These are phyloP conservation scores for Dryas integrifolia DNA, from an alignment of 331 rosid species.

Conservation along the genomic window DNA sequence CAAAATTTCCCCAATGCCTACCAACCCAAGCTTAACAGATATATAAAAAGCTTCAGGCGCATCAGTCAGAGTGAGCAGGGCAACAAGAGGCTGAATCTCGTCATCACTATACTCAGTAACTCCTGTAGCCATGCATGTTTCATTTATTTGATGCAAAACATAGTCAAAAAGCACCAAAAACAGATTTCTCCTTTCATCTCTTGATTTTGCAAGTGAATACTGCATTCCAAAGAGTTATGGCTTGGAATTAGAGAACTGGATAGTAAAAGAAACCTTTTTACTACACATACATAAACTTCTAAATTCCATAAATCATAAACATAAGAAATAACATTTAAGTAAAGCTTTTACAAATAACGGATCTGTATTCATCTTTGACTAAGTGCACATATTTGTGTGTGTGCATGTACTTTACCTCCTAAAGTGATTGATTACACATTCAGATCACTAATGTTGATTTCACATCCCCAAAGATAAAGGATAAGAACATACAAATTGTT, in stretches of 20 bases:
- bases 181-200: slow-evolving; percentile 87
- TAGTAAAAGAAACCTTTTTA: slow-evolving; percentile 1
- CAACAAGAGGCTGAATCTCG: slow-evolving; percentile 91
- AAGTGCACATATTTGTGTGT: not conserved
- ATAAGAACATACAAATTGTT: slow-evolving; percentile 6
- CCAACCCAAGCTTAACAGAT: slow-evolving; percentile 90
- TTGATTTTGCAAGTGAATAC: slow-evolving; percentile 85
- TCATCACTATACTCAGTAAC: slow-evolving; percentile 72
- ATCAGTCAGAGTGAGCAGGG: slow-evolving; percentile 75
- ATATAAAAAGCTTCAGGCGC: slow-evolving; percentile 92
- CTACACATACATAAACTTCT: not conserved
- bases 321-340: not conserved
- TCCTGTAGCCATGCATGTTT: slow-evolving; percentile 61
- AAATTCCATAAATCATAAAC: not conserved
- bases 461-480: not conserved
- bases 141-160: slow-evolving; percentile 84
- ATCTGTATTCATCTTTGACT: not conserved
- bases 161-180: slow-evolving; percentile 89
- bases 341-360: not conserved
- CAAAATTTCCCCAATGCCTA: slow-evolving; percentile 90
- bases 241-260: slow-evolving; percentile 13
- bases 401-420: not conserved
- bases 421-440: not conserved
- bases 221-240: slow-evolving; percentile 43
- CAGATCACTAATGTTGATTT: slow-evolving; percentile 17